Evolutionary conservation across 2,329 filamentous ascomycete species (phyloP), one percentile per base, ranked within the genome.

Genomic region (Fusarium ramigenum): DNA sequence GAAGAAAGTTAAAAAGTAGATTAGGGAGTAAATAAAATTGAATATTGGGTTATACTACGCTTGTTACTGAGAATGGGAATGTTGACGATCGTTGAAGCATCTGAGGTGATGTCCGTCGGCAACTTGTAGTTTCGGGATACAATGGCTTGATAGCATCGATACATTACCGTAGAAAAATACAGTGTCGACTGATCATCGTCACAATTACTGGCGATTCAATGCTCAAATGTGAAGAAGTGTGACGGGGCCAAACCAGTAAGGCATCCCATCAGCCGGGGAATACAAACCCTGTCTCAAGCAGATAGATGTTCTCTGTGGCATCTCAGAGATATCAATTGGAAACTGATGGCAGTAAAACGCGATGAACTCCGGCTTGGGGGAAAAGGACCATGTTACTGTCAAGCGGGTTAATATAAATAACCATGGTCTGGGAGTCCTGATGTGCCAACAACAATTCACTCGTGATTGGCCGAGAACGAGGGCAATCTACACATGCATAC

Each of bases 381-480:
- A 19, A 23, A 23, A 3, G 9, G 9, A n/a, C n/a, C 9, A 11
- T 4, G n/a, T 23, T 10, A 16, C 47, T 32, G 2, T 5, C 1
- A 8, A 34, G 5, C 16, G 16, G 21, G 30, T 23, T 34, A 7
- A 50, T 50, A 23, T 23, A 23, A 23, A 34, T 18, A 32, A 1
- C 16, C 30, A 34, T 34, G 47, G 10, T 16, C n/a, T 6, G 4
- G 21, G 10, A 34, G 30, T 19, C 21, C 28, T 34, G 47, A 34
- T 50, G 16, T 50, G 2, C 8, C 2, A 32, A 50, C 6, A 2
- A 7, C 10, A 3, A 16, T 18, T 14, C 16, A 18, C 10, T 23
- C 7, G 5, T n/a, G 46, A 50, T 50, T 50, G 47, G 47, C 0
- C 7, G 12, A 34, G 21, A 19, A 19, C 16, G 19, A 34, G 18